Evolutionary conservation across 2,329 filamentous ascomycete species (phyloP).

Genomic region (Fusarium globosum): DNA sequence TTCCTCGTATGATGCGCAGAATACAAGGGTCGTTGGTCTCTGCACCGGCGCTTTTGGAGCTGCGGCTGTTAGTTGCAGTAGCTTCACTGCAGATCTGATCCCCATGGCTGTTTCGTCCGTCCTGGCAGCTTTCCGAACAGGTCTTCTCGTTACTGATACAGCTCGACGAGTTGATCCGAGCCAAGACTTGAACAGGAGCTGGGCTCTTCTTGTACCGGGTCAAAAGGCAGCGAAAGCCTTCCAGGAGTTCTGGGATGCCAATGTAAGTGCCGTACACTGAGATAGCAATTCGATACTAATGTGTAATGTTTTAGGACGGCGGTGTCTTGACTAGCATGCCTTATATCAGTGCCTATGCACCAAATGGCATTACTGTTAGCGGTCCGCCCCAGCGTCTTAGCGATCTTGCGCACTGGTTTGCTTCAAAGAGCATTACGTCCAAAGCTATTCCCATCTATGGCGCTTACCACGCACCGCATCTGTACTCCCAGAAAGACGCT

Average conservation of each 20-base stretch:
- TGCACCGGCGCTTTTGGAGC: constrained; percentile 38
- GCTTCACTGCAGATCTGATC: constrained; percentile 32
- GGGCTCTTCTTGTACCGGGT: constrained; percentile 33
- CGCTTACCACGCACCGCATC: constrained; percentile 35
- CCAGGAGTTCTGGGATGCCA: constrained; percentile 2
- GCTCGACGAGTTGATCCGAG: constrained; percentile 13
- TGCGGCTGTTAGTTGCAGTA: constrained; percentile 36
- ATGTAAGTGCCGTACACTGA: neutral
- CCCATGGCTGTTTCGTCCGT: constrained; percentile 29
- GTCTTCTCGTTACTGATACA: constrained; percentile 29
- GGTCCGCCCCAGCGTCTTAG: constrained; percentile 28
- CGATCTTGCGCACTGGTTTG: constrained; percentile 14
- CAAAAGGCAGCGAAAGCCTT: constrained; percentile 4
- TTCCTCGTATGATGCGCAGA: constrained; percentile 31
- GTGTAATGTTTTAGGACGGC: neutral
- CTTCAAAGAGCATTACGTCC: constrained; percentile 1
- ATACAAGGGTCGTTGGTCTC: constrained; percentile 30
- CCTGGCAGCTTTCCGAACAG: constrained; percentile 29
- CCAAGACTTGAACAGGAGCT: constrained; percentile 23
- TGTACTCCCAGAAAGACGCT: constrained; percentile 32
- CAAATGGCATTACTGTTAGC: constrained; percentile 33
- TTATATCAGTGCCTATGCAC: constrained; percentile 37
- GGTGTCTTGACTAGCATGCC: constrained; percentile 27
- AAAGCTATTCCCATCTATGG: constrained; percentile 35
- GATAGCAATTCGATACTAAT: neutral